phyloP scores from a whole-genome alignment of 176 grass and related monocot genomes.

The Miscanthus lutarioriparius region DNA sequence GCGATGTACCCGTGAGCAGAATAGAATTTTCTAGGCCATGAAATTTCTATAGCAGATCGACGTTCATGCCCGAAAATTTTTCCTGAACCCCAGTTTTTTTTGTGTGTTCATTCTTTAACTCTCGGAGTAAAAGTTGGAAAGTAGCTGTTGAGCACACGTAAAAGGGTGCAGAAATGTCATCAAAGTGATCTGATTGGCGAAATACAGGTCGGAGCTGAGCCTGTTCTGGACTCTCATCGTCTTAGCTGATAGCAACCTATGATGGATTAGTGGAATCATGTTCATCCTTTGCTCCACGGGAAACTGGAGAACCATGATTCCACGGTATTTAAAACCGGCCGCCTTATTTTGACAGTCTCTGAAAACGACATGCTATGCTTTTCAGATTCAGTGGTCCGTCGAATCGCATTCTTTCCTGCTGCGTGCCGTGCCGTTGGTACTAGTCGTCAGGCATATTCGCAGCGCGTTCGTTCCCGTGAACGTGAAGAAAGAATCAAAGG shows the following conservation, averaged over 20 bases:
- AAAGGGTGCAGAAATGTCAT: not conserved
- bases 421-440: not conserved
- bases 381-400: not conserved
- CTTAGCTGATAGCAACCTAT: not conserved
- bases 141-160: not conserved
- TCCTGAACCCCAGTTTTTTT: not conserved
- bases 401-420: constrained; percentile 12
- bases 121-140: not conserved
- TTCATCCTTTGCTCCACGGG: constrained; percentile 21
- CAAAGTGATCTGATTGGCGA: not conserved
- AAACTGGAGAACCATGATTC: not conserved
- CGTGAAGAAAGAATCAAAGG: not conserved
- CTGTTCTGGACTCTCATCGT: not conserved
- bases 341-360: constrained; percentile 39
- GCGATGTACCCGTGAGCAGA: not conserved
- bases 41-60: not conserved
- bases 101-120: not conserved
- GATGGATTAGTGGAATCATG: constrained; percentile 4
- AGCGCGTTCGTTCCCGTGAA: not conserved
- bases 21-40: not conserved
- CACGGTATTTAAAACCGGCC: not conserved
- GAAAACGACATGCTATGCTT: constrained; percentile 6
- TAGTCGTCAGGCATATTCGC: not conserved
- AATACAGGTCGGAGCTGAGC: not conserved
- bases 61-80: not conserved